phyloP scores from a whole-genome alignment of 2,329 filamentous ascomycete genomes.

The Colletotrichum sp. region DNA sequence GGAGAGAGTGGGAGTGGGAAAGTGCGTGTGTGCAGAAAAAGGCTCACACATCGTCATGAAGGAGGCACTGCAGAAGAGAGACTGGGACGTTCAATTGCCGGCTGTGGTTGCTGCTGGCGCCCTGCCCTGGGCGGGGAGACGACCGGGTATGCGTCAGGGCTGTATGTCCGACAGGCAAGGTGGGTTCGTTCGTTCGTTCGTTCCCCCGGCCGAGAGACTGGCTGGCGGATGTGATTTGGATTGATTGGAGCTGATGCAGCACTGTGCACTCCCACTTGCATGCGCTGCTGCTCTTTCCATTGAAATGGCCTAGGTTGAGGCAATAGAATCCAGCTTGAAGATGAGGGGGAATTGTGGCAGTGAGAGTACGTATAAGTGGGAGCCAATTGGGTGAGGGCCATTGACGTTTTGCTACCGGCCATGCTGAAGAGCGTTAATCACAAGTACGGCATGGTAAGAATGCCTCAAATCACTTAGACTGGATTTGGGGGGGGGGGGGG shows the following conservation, averaged over 20 bases:
- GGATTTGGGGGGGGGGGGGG: not conserved
- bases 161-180: not conserved
- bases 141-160: not conserved
- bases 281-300: not conserved
- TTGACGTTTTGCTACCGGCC: not conserved
- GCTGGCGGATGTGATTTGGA: not conserved
- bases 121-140: not conserved
- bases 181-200: not conserved
- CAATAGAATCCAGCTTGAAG: not conserved
- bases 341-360: not conserved
- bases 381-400: not conserved
- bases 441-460: not conserved
- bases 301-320: not conserved
- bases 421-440: not conserved
- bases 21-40: not conserved
- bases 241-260: not conserved
- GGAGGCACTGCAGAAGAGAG: not conserved
- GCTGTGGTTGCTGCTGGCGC: not conserved
- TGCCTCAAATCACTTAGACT: not conserved
- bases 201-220: not conserved
- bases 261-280: not conserved
- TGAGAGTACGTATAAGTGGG: constrained; percentile 1
- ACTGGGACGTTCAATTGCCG: not conserved
- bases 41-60: not conserved
- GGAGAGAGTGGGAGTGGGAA: not conserved